Base-by-base conservation (phyloP, 441 rosid species). In the Theobroma grandiflorum region DNA sequence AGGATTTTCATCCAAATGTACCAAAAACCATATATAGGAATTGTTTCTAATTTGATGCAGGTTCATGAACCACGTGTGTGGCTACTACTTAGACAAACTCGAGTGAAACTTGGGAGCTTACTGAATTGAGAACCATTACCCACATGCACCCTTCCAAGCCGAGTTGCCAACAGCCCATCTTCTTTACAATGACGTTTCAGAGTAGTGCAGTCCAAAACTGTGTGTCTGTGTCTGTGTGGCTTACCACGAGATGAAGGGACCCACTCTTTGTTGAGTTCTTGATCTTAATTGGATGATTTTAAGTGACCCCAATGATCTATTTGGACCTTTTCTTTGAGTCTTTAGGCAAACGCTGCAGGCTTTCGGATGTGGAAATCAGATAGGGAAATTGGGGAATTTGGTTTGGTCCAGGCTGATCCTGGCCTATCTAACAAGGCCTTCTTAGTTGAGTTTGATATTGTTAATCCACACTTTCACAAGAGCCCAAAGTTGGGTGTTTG, bases 51-150 rank as follows among this genome's bases (percentile, higher is more conserved):
- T 65, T 67, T 72, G 78, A 35, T 3, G 72, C 47, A 78, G 75
- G 75, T 80, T 75, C 84, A 71, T 75, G 85, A 82, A 80, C 85
- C 87, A 85, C 82, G 80, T 82, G 78, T 67, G 58, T 62, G 72
- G 78, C 64, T 37, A n/a, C 47, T 65, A 43, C 31, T 33, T 67
- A 64, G 1, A 37, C 7, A 38, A 6, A 35, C 50, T 37, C 35
- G 20, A 35, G 15, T 26, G 37, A 53, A 71, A 18, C 35, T 67
- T 43, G 43, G 12, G 37, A 18, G 31, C 55, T 31, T 55, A 42
- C 4, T 55, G 64, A 73, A 37, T 15, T 10, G 31, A 31, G 22
- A 73, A 55, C 20, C 76, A 55, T 53, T 26, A 5, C 31, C 64
- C 22, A n/a, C 76, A 35, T 53, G 61, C 45, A 37, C 18, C 47